Conservation (phyloP, 139 green algal species). For the Deuterostichococcus epilithicus region DNA sequence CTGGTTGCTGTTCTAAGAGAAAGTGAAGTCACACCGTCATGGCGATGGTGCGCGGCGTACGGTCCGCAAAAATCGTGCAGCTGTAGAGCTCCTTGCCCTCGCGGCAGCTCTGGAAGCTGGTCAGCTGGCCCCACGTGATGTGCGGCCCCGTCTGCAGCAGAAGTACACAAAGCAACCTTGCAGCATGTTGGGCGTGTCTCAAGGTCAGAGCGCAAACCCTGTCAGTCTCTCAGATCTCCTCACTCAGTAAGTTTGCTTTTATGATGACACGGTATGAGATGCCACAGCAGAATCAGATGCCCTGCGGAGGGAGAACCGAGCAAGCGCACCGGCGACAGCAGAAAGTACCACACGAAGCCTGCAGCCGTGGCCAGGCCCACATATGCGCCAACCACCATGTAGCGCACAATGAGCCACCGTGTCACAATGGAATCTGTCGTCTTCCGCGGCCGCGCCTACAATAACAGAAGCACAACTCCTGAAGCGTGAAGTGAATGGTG, state of each 20-base stretch:
- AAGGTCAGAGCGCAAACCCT: constrained; percentile 9
- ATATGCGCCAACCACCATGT: constrained; percentile 79
- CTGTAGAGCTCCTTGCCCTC: constrained; percentile 26
- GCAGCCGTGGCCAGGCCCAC: constrained; percentile 85
- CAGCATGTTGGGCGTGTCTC: constrained; percentile 45
- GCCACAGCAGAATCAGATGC: constrained; percentile 25
- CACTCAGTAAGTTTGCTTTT: no score
- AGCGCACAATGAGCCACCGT: constrained; percentile 87
- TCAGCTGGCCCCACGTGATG: constrained; percentile 62
- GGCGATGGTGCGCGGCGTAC: constrained; percentile 69
- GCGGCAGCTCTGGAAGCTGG: constrained; percentile 46
- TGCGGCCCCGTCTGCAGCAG: constrained; percentile 50
- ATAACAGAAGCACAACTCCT: neutral
- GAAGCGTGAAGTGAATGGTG: neutral
- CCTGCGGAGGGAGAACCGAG: constrained; percentile 28
- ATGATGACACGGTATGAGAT: constrained; percentile 15
- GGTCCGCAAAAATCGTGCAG: constrained; percentile 70
- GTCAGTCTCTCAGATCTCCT: no score
- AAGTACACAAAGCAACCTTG: constrained; percentile 7
- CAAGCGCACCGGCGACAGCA: constrained; percentile 32
- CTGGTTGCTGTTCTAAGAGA: neutral
- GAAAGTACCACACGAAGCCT: constrained; percentile 91
- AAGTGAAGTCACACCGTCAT: constrained; percentile 55
- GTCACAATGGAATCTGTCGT: constrained; percentile 81
- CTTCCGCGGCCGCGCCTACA: constrained; percentile 23